Conservation (phyloP, 1,284 basidiomycete genomes). For the Trichosporon faecale region DNA sequence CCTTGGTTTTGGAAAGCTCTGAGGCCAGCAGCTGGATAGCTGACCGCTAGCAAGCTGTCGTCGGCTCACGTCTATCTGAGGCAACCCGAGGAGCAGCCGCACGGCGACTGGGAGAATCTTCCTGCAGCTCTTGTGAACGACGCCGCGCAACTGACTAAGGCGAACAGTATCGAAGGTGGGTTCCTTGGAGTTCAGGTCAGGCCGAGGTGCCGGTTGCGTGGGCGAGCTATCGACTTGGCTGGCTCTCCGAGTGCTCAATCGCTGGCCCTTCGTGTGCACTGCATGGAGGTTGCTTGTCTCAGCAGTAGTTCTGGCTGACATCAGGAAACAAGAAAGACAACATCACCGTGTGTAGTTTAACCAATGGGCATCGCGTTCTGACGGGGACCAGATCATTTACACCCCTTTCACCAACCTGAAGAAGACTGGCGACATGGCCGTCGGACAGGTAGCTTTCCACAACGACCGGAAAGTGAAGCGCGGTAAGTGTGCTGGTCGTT, state of each 20-base stretch:
- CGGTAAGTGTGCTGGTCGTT: slow-evolving; percentile 54
- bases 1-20: background rate
- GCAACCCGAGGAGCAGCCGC: slow-evolving; percentile 67
- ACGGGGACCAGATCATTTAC: slow-evolving; percentile 66
- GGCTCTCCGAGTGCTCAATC: too few species aligned
- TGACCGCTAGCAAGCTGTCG: slow-evolving; percentile 69
- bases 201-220: too few species aligned
- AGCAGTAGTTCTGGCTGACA: slow-evolving; percentile 9
- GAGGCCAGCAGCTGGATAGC: background rate
- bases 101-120: slow-evolving; percentile 72
- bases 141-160: slow-evolving; percentile 92
- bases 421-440: slow-evolving; percentile 96
- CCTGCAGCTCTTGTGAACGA: slow-evolving; percentile 76
- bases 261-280: background rate
- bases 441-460: slow-evolving; percentile 92
- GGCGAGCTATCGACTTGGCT: too few species aligned
- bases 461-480: slow-evolving; percentile 81
- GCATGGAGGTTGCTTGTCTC: too few species aligned
- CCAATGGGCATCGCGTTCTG: too few species aligned
- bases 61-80: slow-evolving; percentile 93
- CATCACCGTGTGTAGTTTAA: slow-evolving; percentile 57
- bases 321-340: slow-evolving; percentile 95
- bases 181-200: background rate
- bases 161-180: slow-evolving; percentile 91
- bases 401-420: slow-evolving; percentile 87